phyloP scores from a whole-genome alignment of 1,139 yeast genomes.

The Lodderomyces theae region DNA sequence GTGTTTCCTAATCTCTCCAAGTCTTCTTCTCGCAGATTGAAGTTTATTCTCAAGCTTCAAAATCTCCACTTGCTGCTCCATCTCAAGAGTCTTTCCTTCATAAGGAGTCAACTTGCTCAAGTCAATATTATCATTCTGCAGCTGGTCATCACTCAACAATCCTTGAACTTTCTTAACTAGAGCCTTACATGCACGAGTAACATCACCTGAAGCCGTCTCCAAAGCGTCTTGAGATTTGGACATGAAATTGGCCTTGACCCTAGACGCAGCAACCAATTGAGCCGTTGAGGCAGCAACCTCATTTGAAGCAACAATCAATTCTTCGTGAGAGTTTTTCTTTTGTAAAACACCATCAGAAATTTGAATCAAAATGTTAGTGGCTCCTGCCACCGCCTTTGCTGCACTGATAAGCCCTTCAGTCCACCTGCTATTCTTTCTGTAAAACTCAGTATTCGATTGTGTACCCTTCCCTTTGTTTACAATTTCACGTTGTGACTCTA shows the following conservation, averaged over 20 bases:
- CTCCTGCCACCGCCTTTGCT: constrained; percentile 82
- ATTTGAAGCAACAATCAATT: constrained; percentile 84
- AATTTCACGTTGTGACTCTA: constrained; percentile 81
- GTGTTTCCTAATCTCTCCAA: constrained; percentile 81
- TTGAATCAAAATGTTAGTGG: constrained; percentile 75
- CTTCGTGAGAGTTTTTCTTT: constrained; percentile 67
- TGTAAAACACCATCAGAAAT: constrained; percentile 84
- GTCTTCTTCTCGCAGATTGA: constrained; percentile 68
- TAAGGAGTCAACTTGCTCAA: constrained; percentile 69
- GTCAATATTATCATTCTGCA: constrained; percentile 48
- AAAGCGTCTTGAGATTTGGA: constrained; percentile 76
- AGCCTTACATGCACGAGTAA: constrained; percentile 69
- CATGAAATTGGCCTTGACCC: constrained; percentile 78
- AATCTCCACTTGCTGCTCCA: constrained; percentile 93
- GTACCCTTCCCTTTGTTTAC: constrained; percentile 70
- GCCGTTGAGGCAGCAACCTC: constrained; percentile 94
- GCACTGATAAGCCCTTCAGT: constrained; percentile 93
- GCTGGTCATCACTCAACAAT: constrained; percentile 43
- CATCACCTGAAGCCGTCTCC: constrained; percentile 68
- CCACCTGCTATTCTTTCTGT: constrained; percentile 89
- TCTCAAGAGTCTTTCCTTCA: constrained; percentile 82
- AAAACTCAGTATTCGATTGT: constrained; percentile 69
- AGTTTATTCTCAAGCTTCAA: constrained; percentile 77
- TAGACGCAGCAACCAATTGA: constrained; percentile 87
- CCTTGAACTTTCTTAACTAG: constrained; percentile 70